Evolutionary conservation across 106 monocot species (phyloP).

Genomic region (Apostasia ramifera): DNA sequence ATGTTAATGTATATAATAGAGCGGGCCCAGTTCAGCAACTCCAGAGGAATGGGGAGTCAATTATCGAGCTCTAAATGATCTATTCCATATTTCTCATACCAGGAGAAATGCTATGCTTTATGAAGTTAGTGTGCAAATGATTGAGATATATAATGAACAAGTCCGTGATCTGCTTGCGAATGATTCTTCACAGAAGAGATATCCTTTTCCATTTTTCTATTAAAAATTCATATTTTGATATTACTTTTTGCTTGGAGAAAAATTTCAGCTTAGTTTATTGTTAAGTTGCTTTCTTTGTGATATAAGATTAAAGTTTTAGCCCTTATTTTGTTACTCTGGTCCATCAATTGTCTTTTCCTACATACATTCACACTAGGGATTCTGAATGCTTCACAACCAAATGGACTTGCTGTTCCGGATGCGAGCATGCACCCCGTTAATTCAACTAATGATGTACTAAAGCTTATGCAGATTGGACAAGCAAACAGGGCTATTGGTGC

Average conservation of each 20-base stretch:
- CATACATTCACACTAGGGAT: conserved; percentile 58
- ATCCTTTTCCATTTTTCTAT: conserved; percentile 34
- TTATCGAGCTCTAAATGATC: conserved; percentile 73
- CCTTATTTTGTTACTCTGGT: neutral
- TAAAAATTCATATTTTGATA: too few species aligned
- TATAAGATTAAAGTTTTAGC: too few species aligned
- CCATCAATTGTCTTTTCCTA: conserved; percentile 18
- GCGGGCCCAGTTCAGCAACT: conserved; percentile 46
- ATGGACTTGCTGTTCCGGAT: conserved; percentile 73
- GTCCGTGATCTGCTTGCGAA: conserved; percentile 63
- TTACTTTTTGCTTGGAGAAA: too few species aligned
- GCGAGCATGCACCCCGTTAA: conserved; percentile 56
- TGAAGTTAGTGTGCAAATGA: conserved; percentile 78
- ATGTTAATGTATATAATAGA: conserved; percentile 13
- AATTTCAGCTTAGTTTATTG: too few species aligned
- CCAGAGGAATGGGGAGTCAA: conserved; percentile 69
- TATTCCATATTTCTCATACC: conserved; percentile 54
- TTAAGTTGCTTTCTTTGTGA: too few species aligned
- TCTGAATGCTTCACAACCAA: conserved; percentile 35
- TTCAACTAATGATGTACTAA: conserved; percentile 58
- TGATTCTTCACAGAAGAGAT: conserved; percentile 64
- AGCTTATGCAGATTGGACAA: conserved; percentile 59
- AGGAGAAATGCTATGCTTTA: conserved; percentile 32
- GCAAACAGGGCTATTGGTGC: conserved; percentile 55
- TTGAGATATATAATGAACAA: conserved; percentile 88